phyloP scores from a whole-genome alignment of 257 asterid genomes.

The Solanum microdontum region DNA sequence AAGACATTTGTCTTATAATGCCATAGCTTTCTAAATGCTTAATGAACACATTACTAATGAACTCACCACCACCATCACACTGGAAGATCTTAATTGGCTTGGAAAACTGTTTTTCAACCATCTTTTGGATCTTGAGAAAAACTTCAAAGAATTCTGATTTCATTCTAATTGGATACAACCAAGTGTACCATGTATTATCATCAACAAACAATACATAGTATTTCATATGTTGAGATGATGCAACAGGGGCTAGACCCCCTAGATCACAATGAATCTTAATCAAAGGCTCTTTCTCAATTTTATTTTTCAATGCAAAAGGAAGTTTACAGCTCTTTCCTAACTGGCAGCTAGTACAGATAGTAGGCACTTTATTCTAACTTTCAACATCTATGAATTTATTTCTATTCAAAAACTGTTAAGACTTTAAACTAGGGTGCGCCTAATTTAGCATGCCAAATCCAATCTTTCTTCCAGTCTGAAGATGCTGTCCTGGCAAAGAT shows the following conservation, averaged over 20 bases:
- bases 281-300: too few species aligned
- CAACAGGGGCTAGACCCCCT: too few species aligned
- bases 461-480: background rate
- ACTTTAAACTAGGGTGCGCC: background rate
- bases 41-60: too few species aligned
- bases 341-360: background rate
- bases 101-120: background rate
- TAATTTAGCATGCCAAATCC: background rate
- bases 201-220: background rate
- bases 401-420: background rate
- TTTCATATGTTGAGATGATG: too few species aligned
- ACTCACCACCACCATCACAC: background rate
- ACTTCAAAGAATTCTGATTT: background rate
- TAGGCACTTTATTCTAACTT: too few species aligned
- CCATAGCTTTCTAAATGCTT: background rate
- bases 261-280: too few species aligned
- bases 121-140: background rate
- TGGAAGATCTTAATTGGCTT: background rate
- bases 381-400: background rate
- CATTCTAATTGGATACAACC: background rate
- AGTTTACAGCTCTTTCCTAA: background rate
- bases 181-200: background rate
- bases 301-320: background rate
- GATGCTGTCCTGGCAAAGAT: background rate
- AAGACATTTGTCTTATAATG: background rate